These are phyloP conservation scores for Vinca minor DNA, from an alignment of 257 asterid species.

Conservation along the genomic window DNA sequence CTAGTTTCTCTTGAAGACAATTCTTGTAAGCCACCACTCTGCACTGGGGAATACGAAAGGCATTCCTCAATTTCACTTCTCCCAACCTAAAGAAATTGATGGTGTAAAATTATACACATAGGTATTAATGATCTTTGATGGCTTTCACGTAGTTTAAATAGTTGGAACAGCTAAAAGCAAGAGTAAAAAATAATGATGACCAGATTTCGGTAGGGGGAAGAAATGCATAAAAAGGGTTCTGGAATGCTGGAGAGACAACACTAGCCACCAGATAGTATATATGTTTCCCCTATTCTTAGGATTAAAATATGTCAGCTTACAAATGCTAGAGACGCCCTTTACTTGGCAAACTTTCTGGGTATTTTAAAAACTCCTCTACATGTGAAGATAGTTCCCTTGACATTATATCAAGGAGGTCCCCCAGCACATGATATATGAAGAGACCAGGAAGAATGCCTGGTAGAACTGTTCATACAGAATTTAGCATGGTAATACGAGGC, in stretches of 20 bases:
- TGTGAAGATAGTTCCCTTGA: background rate
- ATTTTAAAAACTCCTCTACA: background rate
- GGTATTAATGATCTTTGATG: background rate
- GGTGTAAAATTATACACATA: constrained; percentile 3
- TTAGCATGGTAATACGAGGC: background rate
- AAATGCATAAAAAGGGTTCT: background rate
- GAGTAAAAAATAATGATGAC: background rate
- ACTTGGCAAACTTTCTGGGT: background rate
- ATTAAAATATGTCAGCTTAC: background rate
- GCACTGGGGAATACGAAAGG: constrained; percentile 27
- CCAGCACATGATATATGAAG: background rate
- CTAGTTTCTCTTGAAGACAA: constrained; percentile 27
- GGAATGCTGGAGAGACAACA: background rate
- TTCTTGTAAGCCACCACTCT: constrained; percentile 33
- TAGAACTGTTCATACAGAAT: background rate
- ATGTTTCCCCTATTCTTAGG: background rate
- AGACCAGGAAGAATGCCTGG: background rate
- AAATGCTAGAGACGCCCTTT: background rate
- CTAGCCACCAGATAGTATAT: background rate
- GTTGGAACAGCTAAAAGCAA: background rate
- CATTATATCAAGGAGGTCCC: no score
- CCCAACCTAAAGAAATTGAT: constrained; percentile 36
- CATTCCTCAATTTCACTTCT: constrained; percentile 35
- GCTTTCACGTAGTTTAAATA: background rate
- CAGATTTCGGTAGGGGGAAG: background rate